phyloP scores from a whole-genome alignment of 2,329 filamentous ascomycete species.

The Rhynchosporium graminicola region DNA sequence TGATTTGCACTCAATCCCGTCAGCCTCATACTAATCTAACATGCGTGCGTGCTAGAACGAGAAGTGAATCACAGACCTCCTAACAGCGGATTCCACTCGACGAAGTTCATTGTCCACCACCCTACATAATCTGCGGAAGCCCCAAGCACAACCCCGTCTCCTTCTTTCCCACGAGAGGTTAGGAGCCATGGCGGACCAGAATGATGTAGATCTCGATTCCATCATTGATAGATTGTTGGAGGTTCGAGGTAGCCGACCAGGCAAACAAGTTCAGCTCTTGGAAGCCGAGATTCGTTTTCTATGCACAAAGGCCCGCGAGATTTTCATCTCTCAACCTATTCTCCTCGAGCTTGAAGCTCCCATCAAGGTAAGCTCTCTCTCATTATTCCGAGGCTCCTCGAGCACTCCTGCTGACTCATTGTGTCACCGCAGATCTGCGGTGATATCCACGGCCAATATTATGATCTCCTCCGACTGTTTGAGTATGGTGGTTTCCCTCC shows the following conservation, averaged over 20 bases:
- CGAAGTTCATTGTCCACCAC: constrained; percentile 22
- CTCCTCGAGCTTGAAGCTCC: constrained; percentile 96
- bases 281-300: constrained; percentile 96
- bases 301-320: constrained; percentile 98
- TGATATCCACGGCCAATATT: constrained; percentile 99
- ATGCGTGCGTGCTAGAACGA: constrained; percentile 28
- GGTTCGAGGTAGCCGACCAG: constrained; percentile 94
- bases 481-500: constrained; percentile 98
- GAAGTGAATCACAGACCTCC: constrained; percentile 41
- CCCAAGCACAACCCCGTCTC: constrained; percentile 35
- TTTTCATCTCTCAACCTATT: constrained; percentile 99
- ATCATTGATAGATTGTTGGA: constrained; percentile 98
- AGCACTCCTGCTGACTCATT: constrained; percentile 3
- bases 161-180: constrained; percentile 39
- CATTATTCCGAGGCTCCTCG: not conserved
- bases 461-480: constrained; percentile 94
- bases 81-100: constrained; percentile 33
- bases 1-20: constrained; percentile 23
- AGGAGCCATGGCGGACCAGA: constrained; percentile 67
- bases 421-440: constrained; percentile 77
- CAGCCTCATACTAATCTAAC: constrained; percentile 33
- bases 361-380: constrained; percentile 74
- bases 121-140: constrained; percentile 34
- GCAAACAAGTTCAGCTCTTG: constrained; percentile 96
- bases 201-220: constrained; percentile 97